Evolutionary conservation across 345 rosid genomes (phyloP), one percentile per base, ranked within the genome.

Genomic region (Citrus cavaleriei): DNA sequence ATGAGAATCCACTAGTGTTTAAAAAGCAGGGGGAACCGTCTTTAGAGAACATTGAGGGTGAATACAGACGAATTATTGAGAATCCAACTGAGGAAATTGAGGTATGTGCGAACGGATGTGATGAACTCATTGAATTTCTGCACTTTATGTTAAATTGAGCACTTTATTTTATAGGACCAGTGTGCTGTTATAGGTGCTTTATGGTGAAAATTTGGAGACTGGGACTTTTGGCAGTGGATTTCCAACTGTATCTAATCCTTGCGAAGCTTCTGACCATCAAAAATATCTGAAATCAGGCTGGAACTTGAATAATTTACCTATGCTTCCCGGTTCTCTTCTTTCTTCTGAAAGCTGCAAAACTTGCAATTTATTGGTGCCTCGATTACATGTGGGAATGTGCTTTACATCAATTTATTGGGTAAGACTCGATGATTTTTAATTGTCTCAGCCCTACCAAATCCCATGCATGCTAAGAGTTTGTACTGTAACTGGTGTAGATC

Each of bases 321-420:
- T 40, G 86, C 88, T 88, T 74, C 89, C 89, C 13, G 89, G 88
- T 77, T 93, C 97, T 72, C 93, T 93, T 86, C 91, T 92, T 55
- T 79, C 88, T 24, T 90, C 82, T 57, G 93, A 91, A 79, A 90
- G 80, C 80, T 67, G 59, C 25, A 46, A 83, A 74, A 83, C 86
- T 49, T 87, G 83, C 35, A 70, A 75, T 67, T 9, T 86, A 72
- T 73, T 84, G 70, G 88, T 80, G 73, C 92, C 97, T 89, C 87
- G 79, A 68, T 79, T 92, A 78, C 86, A 65, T 37, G 64, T 93
- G 74, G 98, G 98, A 80, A 92, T 89, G 93, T 92, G 91, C 85
- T 87, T 89, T 76, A 75, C 95, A 40, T 88, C 96, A 40, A 79
- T 80, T 77, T 61, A 42, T 51, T 91, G 98, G 97, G 97, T 93